phyloP scores from a whole-genome alignment of 768 basidiomycete genomes.

The Kwoniella dejecticola region DNA sequence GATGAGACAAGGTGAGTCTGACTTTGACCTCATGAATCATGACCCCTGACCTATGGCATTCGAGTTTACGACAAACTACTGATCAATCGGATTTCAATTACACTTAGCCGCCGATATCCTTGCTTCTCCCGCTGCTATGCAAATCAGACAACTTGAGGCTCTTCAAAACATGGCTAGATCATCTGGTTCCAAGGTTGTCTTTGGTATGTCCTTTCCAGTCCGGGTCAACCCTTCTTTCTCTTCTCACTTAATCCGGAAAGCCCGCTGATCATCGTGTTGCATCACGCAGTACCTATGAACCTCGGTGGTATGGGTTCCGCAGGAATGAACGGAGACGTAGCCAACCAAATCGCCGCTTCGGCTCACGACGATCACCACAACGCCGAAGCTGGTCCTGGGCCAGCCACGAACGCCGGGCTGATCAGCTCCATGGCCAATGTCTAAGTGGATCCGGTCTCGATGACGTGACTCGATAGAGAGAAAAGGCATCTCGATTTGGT shows the following conservation, averaged over 20 bases:
- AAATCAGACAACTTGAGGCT: slow-evolving; percentile 94
- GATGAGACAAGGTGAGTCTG: slow-evolving; percentile 88
- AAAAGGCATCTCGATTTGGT: too few relatives aligned
- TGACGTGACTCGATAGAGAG: too few relatives aligned
- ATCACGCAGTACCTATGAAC: slow-evolving; percentile 49
- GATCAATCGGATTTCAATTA: neutral
- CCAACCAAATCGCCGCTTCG: slow-evolving; percentile 39
- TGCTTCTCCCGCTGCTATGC: slow-evolving; percentile 94
- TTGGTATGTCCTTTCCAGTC: too few relatives aligned
- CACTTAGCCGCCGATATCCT: slow-evolving; percentile 40
- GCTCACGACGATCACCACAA: slow-evolving; percentile 11
- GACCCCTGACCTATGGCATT: too few relatives aligned
- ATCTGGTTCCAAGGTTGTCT: slow-evolving; percentile 78
- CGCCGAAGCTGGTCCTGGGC: slow-evolving; percentile 15
- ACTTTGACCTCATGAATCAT: slow-evolving; percentile 4
- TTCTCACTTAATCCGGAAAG: neutral
- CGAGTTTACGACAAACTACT: too few relatives aligned
- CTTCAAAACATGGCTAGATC: slow-evolving; percentile 92
- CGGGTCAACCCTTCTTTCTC: neutral
- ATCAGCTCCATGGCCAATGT: slow-evolving; percentile 49
- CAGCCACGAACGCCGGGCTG: slow-evolving; percentile 43
- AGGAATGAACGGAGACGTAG: slow-evolving; percentile 37
- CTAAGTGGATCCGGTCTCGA: too few relatives aligned
- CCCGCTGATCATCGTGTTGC: neutral
- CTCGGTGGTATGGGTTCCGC: slow-evolving; percentile 46